phyloP scores from a whole-genome alignment of 176 grass and related monocot species.

The Thalia dealbata region DNA sequence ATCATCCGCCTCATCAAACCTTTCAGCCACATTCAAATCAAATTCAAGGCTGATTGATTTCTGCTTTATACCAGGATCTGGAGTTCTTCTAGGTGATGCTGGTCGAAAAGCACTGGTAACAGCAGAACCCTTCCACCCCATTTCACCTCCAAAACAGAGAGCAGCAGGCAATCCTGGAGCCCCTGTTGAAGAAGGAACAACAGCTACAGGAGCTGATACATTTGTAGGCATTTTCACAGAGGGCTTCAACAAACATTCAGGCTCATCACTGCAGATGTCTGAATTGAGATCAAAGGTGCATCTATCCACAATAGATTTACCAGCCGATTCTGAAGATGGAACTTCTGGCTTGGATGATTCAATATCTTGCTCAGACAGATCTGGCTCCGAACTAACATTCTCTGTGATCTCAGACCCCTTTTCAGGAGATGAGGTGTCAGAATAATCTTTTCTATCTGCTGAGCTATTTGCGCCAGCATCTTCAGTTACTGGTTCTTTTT shows the following conservation, averaged over 20 bases:
- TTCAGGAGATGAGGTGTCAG: constrained; percentile 45
- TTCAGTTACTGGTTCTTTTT: constrained; percentile 20
- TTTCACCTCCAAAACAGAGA: constrained; percentile 32
- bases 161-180: constrained; percentile 38
- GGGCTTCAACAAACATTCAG: constrained; percentile 20
- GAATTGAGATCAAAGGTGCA: constrained; percentile 51
- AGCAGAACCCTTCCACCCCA: constrained; percentile 21
- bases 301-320: constrained; percentile 9
- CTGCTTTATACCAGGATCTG: constrained; percentile 3
- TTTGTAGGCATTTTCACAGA: constrained; percentile 24
- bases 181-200: constrained; percentile 50
- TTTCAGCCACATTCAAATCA: constrained; percentile 13
- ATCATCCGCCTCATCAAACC: not conserved
- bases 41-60: constrained; percentile 5
- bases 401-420: constrained; percentile 59
- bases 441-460: constrained; percentile 22
- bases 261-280: constrained; percentile 35
- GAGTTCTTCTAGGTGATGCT: constrained; percentile 15
- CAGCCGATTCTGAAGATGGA: constrained; percentile 7
- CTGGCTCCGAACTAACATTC: constrained; percentile 32
- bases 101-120: constrained; percentile 20
- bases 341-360: not conserved
- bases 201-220: constrained; percentile 51
- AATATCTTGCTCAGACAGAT: constrained; percentile 21
- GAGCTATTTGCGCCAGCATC: constrained; percentile 33